Evolutionary conservation across 345 rosid species (phyloP).

Genomic region (Eutrema yunnanense): DNA sequence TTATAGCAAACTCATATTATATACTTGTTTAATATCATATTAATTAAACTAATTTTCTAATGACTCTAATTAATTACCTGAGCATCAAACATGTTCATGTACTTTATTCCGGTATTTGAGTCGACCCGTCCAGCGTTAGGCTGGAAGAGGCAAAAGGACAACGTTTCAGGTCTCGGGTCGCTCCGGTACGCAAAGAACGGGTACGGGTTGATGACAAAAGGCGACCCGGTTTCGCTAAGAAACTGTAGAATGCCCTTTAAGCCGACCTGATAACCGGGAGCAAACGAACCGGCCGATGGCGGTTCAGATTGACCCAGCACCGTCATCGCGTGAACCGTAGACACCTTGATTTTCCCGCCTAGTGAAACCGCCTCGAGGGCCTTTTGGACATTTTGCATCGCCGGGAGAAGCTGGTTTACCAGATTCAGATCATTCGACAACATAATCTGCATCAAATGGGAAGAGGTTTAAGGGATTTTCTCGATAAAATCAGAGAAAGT

Average conservation of each 20-base stretch:
- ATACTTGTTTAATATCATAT: background rate
- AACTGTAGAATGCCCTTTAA: conserved; percentile 63
- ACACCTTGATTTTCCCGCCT: conserved; percentile 68
- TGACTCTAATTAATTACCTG: conserved; percentile 45
- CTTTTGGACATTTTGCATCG: conserved; percentile 64
- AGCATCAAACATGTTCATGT: conserved; percentile 97
- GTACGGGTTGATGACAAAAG: conserved; percentile 73
- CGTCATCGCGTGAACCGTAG: conserved; percentile 84
- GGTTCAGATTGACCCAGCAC: conserved; percentile 73
- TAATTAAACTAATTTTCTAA: background rate
- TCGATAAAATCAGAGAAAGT: background rate
- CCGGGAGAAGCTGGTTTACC: conserved; percentile 71
- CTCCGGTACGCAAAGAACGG: conserved; percentile 84
- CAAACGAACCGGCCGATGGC: conserved; percentile 71
- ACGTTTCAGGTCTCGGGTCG: conserved; percentile 74
- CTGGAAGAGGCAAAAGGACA: conserved; percentile 79
- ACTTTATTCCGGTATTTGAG: conserved; percentile 60
- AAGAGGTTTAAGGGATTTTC: background rate
- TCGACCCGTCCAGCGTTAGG: conserved; percentile 88
- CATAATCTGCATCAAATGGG: conserved; percentile 39
- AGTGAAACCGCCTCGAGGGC: conserved; percentile 57
- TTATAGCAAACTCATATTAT: background rate
- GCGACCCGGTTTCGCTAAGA: conserved; percentile 62
- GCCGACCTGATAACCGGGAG: conserved; percentile 39
- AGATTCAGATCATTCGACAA: conserved; percentile 53